Evolutionary conservation across 345 rosid genomes (phyloP), one percentile per base, ranked within the genome.

Genomic region (Pugionium dolabratum): DNA sequence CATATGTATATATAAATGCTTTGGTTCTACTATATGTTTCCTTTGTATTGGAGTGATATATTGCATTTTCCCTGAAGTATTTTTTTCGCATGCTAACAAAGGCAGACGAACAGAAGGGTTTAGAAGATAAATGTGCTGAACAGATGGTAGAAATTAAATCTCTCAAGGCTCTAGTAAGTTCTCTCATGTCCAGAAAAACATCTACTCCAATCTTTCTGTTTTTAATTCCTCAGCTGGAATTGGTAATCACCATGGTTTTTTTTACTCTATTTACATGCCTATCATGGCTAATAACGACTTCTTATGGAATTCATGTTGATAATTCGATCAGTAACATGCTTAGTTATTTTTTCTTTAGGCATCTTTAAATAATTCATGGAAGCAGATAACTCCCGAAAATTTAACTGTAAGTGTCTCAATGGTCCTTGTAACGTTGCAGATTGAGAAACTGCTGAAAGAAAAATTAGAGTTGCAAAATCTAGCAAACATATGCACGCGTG

Each of bases 361-460:
- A 36, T 64, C 45, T 39, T 26, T 56, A 40, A 63, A 44, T 31
- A 46, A 54, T 7, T 47, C 6, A 18, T 50, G 29, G 32, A 43
- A 57, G 44, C 35, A 44, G 32, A 59, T 18, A 66, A 66, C 54
- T 58, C 10, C 61, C 36, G 28, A 52, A 2, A 52, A 7, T 45
- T 9, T 59, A 52, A 62, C 63, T 52, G 37, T 36, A 4, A 53
- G 56, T 52, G 50, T 66, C 37, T 66, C 10, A 58, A 51, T 66
- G 49, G 49, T 74, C 29, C 27, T 42, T 48, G 34, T 68, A 33
- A 50, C 69, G n/a, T 54, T 79, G 77, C 92, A 93, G 97, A 80
- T 85, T 76, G 97, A 90, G 78, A 73, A 84, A 67, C 66, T 85
- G 73, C 90, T 78, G 75, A 88, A 84, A 83, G 96, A 86, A 56